Evolutionary conservation across 495 filamentous ascomycete species (phyloP).

Genomic region (Clohesyomyces aquaticus): DNA sequence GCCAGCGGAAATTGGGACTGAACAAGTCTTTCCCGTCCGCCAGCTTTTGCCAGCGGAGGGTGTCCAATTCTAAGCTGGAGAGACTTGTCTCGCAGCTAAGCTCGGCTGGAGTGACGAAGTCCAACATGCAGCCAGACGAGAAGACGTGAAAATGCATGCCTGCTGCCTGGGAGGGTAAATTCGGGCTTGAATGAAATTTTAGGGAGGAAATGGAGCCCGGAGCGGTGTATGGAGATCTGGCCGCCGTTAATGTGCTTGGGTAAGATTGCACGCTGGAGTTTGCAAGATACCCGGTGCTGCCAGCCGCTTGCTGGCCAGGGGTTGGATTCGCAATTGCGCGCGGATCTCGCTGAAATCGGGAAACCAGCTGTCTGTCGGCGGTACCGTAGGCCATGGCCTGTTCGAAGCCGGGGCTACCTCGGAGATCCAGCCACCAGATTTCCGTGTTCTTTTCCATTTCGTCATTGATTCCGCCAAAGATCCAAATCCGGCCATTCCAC

Average conservation of each 20-base stretch:
- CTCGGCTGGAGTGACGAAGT: constrained; percentile 89
- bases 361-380: constrained; percentile 56
- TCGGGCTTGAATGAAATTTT: constrained; percentile 83
- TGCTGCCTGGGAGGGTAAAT: constrained; percentile 82
- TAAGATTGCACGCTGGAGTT: constrained; percentile 84
- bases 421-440: constrained; percentile 95
- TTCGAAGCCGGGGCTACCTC: constrained; percentile 82
- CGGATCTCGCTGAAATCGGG: constrained; percentile 29
- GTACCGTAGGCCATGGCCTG: constrained; percentile 70
- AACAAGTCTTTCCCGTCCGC: constrained; percentile 94
- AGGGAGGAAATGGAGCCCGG: constrained; percentile 89
- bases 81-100: constrained; percentile 91
- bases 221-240: constrained; percentile 70
- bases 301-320: constrained; percentile 26
- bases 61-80: constrained; percentile 81
- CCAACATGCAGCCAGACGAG: constrained; percentile 87
- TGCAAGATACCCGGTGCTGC: constrained; percentile 77
- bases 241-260: constrained; percentile 46
- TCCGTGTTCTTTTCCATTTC: constrained; percentile 96
- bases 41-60: constrained; percentile 88
- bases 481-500: constrained; percentile 90
- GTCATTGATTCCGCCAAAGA: constrained; percentile 91
- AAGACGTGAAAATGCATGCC: constrained; percentile 95
- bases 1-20: constrained; percentile 85
- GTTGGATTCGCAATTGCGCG: constrained; percentile 23